Evolutionary conservation across 805 yeast species (phyloP).

Genomic region (Zygoascus flipseniorum): DNA sequence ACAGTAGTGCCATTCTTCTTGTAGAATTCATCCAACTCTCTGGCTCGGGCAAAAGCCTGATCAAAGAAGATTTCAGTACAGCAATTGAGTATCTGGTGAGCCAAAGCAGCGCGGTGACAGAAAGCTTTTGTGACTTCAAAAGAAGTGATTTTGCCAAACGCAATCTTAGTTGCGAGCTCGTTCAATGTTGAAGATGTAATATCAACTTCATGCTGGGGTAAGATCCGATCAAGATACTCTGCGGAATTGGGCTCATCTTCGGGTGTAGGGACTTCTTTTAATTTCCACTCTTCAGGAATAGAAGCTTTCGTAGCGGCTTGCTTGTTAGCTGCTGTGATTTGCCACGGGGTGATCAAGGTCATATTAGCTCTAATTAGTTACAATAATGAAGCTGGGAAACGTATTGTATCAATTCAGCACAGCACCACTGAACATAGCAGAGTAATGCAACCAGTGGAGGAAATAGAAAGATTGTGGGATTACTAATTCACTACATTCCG

Average conservation of each 20-base stretch:
- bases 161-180: constrained; percentile 33
- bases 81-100: constrained; percentile 43
- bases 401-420: too few relatives aligned
- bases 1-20: constrained; percentile 38
- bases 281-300: constrained; percentile 7
- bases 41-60: constrained; percentile 52
- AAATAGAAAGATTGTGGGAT: too few relatives aligned
- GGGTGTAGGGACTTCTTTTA: constrained; percentile 4
- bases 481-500: too few relatives aligned
- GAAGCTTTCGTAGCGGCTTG: constrained; percentile 3
- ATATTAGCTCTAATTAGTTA: not conserved
- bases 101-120: constrained; percentile 49
- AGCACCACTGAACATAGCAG: too few relatives aligned
- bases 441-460: too few relatives aligned
- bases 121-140: constrained; percentile 44
- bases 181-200: constrained; percentile 4
- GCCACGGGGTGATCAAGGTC: constrained; percentile 4
- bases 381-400: too few relatives aligned
- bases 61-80: constrained; percentile 40
- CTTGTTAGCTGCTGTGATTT: constrained; percentile 4
- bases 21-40: constrained; percentile 44
- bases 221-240: constrained; percentile 2
- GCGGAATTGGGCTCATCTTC: constrained; percentile 2
- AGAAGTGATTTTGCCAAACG: constrained; percentile 34
- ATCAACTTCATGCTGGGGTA: constrained; percentile 2